Evolutionary conservation across 148 eudicot genomes (phyloP), one percentile per base, ranked within the genome.

Genomic region (Rhododendron simsii): DNA sequence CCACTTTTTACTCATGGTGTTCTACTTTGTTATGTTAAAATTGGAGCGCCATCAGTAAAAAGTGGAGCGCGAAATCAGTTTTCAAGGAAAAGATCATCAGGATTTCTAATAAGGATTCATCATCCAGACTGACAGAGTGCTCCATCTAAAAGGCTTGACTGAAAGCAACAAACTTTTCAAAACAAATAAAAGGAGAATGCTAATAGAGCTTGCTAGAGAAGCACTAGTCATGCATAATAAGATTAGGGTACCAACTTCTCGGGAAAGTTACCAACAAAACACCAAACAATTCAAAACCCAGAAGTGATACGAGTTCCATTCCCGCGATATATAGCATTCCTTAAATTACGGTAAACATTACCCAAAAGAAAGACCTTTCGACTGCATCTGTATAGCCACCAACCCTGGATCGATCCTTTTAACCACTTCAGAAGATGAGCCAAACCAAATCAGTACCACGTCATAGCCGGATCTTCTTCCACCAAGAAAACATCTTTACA

Each of bases 381-480:
- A 63, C 71, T 7, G 11, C 30, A 63, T n/a, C 71, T 0, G 3
- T 21, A 8, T 63, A 23, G 28, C 30, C 28, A 63, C 28, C 71
- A 63, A 63, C 28, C 12, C 30, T 63, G 26, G 71, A 63, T 61
- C n/a, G 0, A 61, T 23, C 67, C 67, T 61, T 61, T 6, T 21
- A 20, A 20, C 28, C 7, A 3, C 6, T 61, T 61, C 67, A 61
- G 67, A 61, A 61, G 65, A 59, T 5, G 10, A 59, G 23, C 4
- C 23, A 59, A 59, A 5, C 65, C 26, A 21, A 59, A 59, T 20
- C n/a, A 61, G 67, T 5, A 61, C n/a, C 67, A 61, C 21, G 26
- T 61, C 67, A 61, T 61, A 61, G 67, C 67, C 28, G 67, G 67
- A 61, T 61, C 81, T 47, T 53, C 55, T 53, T 81, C 83, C 67